These are phyloP conservation scores for Colletotrichum tropicicola DNA, from an alignment of 2,329 filamentous ascomycete genomes.

Conservation along the genomic window DNA sequence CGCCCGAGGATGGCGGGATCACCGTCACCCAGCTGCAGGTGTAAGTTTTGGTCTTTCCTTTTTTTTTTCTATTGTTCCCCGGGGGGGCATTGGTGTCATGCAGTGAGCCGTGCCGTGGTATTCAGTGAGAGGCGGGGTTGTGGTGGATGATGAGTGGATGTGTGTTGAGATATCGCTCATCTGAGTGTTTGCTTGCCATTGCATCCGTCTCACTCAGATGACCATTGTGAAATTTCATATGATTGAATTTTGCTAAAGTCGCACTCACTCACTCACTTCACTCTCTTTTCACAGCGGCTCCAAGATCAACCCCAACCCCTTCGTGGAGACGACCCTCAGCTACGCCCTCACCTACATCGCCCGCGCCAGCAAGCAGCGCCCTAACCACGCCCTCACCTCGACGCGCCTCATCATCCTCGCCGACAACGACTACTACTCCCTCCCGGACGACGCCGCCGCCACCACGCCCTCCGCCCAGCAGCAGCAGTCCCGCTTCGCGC, in stretches of 20 bases:
- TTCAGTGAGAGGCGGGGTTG: background rate
- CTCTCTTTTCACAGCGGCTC: conserved; percentile 14
- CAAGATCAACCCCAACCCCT: conserved; percentile 68
- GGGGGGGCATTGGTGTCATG: background rate
- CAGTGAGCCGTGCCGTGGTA: background rate
- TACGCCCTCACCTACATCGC: conserved; percentile 88
- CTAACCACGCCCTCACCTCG: conserved; percentile 66
- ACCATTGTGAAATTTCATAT: background rate
- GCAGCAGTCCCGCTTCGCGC: conserved; percentile 70
- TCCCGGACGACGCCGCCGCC: conserved; percentile 40
- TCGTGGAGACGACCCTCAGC: conserved; percentile 90
- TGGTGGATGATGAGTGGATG: background rate
- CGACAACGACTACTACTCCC: conserved; percentile 97
- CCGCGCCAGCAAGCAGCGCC: conserved; percentile 46
- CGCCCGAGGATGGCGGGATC: conserved; percentile 79
- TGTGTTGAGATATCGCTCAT: conserved; percentile 11
- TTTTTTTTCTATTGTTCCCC: conserved; percentile 2
- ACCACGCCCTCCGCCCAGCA: conserved; percentile 34
- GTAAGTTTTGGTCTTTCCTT: conserved; percentile 63
- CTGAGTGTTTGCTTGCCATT: background rate
- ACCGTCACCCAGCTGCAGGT: conserved; percentile 80
- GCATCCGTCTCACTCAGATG: background rate
- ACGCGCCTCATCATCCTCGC: conserved; percentile 87
- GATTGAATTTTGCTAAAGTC: background rate
- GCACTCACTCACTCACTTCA: background rate